Base-by-base conservation (phyloP, 2,329 filamentous ascomycete genomes). In the Stagonosporopsis vannaccii region DNA sequence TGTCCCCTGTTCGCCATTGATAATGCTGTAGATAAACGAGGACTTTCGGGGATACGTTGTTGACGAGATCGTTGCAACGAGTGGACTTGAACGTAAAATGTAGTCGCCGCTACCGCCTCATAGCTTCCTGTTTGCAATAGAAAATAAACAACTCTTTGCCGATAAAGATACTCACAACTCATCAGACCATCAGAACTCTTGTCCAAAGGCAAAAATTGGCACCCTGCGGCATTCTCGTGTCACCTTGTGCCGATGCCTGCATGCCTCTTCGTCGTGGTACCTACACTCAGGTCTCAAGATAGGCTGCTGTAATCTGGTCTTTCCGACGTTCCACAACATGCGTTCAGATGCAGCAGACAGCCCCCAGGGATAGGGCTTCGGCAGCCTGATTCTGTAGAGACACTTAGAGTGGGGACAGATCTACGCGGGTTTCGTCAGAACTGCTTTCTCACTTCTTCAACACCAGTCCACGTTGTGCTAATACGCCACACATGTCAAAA, bases 401-500 rank as follows among this genome's bases (percentile, higher is more conserved):
- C 17, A 19, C 9, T 23, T 23, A 7, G 25, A 20, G 32, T 48
- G 51, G 30, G 37, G 30, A 9, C 9, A 20, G 39, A 54, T 54
- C 37, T 36, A 32, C 30, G 3, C 30, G 32, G 5, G 37, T 43
- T 7, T 48, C 19, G 43, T 36, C 19, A 17, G 32, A 54, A 35
- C 19, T 35, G 37, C 26, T 37, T 53, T 53, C 51, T 53, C 51
- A 35, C 37, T n/a, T 39, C 32, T 44, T 33, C 45, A 39, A 45
- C 33, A 7, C 19, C 40, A 30, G 28, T 20, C 45, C 28, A 50
- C 26, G 33, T 50, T 56, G 45, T 30, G 40, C 37, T 28, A 15
- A 35, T 26, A 41, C 35, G 25, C 35, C 33, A 49, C 40, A 22
- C n/a, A n/a, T 11, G 3, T 39, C 23, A 30, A 54, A 19, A 23